Percentiles rank a stretch among this genome's conserved stretches.
Conservation (phyloP, 441 rosid species). For the Viola pubescens region DNA sequence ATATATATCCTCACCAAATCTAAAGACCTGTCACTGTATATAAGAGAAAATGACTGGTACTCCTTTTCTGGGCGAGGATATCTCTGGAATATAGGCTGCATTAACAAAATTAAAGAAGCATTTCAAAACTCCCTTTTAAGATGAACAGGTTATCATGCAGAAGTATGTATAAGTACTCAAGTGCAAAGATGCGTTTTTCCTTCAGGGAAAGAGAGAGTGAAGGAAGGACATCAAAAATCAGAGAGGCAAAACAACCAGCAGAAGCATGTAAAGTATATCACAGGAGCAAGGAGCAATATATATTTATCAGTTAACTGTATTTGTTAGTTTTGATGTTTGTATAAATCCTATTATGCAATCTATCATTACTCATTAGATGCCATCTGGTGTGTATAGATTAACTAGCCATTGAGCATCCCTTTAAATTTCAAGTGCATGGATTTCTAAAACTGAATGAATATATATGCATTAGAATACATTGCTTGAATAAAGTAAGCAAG, state of each 20-base stretch:
- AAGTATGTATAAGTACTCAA: background rate
- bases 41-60: slow-evolving; percentile 35
- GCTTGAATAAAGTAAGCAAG: background rate
- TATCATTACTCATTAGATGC: background rate
- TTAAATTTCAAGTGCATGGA: background rate
- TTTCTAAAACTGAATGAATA: background rate
- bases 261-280: too few species aligned
- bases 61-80: slow-evolving; percentile 53
- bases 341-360: background rate
- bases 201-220: slow-evolving; percentile 5
- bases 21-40: slow-evolving; percentile 27
- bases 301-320: background rate
- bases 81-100: slow-evolving; percentile 94
- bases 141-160: background rate
- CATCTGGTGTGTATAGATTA: background rate
- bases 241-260: background rate
- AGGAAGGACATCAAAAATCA: background rate
- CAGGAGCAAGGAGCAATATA: background rate
- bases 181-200: background rate
- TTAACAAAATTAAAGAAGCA: slow-evolving; percentile 16
- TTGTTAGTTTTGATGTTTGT: background rate
- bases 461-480: background rate
- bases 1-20: slow-evolving; percentile 26
- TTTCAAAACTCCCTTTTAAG: background rate
- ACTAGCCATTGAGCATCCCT: background rate